Conservation (phyloP, 257 asterid genomes). For the Solanum sitiens region DNA sequence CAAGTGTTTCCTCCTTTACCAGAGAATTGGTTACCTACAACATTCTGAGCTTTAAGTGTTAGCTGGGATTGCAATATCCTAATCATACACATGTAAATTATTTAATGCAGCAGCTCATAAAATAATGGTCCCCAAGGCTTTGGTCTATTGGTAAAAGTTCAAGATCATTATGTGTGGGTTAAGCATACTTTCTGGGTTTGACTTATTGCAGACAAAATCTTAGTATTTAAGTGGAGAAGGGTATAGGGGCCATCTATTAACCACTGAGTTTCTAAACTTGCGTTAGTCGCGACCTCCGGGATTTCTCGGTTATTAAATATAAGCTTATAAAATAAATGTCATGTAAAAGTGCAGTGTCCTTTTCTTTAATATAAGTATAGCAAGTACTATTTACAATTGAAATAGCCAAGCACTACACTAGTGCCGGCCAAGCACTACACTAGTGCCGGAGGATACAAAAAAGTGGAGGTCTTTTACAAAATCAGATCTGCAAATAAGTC, state of each 20-base stretch:
- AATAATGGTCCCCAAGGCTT: neutral
- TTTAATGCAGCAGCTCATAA: neutral
- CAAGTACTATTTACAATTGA: neutral
- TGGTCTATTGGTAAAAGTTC: neutral
- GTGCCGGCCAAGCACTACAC: neutral
- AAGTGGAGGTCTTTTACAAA: neutral
- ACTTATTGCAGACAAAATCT: neutral
- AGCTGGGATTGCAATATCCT: neutral
- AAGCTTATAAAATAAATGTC: neutral
- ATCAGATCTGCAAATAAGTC: neutral
- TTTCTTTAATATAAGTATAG: neutral
- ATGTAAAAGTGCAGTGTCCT: neutral
- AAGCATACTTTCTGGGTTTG: neutral
- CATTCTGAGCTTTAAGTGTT: neutral
- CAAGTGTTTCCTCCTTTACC: neutral
- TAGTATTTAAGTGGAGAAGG: neutral
- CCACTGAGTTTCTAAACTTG: neutral
- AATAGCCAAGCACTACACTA: neutral
- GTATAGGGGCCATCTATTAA: neutral
- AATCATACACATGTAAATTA: neutral
- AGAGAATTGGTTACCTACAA: neutral
- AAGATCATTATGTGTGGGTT: neutral
- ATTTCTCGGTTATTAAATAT: neutral
- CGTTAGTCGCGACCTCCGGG: neutral
- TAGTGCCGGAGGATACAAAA: neutral